Evolutionary conservation across 2,329 filamentous ascomycete genomes (phyloP), one percentile per base, ranked within the genome.

Genomic region (Orbilia brochopaga): DNA sequence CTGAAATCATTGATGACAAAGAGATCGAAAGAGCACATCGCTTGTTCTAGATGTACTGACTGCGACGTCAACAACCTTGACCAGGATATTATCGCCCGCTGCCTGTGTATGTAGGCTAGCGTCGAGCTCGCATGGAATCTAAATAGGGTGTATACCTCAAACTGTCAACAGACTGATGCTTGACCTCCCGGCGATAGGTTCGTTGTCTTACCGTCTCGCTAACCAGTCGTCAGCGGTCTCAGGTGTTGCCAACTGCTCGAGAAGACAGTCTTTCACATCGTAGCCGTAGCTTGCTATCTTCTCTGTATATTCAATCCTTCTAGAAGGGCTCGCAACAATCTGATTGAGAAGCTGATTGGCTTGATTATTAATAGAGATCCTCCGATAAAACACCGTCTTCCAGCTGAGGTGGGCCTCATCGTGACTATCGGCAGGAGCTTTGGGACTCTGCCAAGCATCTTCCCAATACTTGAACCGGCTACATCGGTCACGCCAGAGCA

Each of bases 211-310:
- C 80, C 88, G 87, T 78, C 90, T 85, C 13, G 93, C 90, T 76
- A 99, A 81, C 59, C 90, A 86, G 80, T 97, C 91, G 13, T 89
- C 85, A 2, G 81, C 83, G 44, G 85, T 82, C 11, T 88, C 84
- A 15, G 83, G 81, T 35, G 84, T 83, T 10, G 81, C 81, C 70
- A 84, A 86, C 77, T 96, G 87, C 62, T 84, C 82, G 70, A 92
- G 77, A 54, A 97, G 83, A 61, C 87, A 88, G 78, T 97, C 92
- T 79, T 97, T 97, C 51, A 89, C 90, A 81, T 97, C 92, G 77
- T 92, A 93, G 0, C 92, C 92, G 76, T 88, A 83, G 27, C 83
- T 81, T 59, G 90, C 87, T 73, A 97, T 89, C 56, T 84, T 81
- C 75, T 89, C 86, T 73, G 91, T 87, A 76, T 88, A 87, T 62